Conservation (phyloP, 1,284 basidiomycete genomes). For the Cerioporus squamosus region DNA sequence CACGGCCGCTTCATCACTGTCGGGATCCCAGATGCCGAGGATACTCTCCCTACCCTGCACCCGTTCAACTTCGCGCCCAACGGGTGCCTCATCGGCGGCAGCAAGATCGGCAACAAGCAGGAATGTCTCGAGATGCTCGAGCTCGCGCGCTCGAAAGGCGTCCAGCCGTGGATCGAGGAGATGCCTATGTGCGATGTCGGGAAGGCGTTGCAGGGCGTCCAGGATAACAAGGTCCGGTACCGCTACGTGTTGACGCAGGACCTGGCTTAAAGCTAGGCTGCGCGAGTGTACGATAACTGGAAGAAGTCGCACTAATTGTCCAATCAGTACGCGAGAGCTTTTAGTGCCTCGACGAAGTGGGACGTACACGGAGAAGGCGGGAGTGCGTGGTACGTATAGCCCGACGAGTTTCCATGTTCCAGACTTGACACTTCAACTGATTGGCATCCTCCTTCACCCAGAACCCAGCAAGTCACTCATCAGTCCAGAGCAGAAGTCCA, state of each 20-base stretch:
- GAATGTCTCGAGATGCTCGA: constrained; percentile 65
- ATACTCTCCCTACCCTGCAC: constrained; percentile 43
- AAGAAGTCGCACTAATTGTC: no score
- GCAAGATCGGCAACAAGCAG: constrained; percentile 65
- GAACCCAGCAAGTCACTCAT: no score
- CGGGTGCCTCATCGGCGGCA: constrained; percentile 44
- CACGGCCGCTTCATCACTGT: constrained; percentile 59
- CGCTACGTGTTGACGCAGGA: constrained; percentile 52
- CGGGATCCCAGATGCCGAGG: constrained; percentile 49
- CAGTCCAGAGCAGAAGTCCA: no score
- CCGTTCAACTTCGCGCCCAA: constrained; percentile 43
- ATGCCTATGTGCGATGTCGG: constrained; percentile 61
- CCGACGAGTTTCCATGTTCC: no score
- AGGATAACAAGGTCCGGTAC: constrained; percentile 57
- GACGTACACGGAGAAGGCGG: no score
- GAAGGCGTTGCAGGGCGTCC: constrained; percentile 57
- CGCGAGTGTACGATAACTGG: no score
- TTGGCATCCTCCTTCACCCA: no score
- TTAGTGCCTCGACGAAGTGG: no score
- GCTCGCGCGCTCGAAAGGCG: constrained; percentile 58
- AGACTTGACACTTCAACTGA: no score
- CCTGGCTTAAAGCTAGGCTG: constrained; percentile 8
- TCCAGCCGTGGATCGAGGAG: constrained; percentile 56
- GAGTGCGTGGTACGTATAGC: no score
- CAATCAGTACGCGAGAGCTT: no score